Conservation (phyloP, 2,329 filamentous ascomycete genomes). For the Calonectria pseudoreteaudii region DNA sequence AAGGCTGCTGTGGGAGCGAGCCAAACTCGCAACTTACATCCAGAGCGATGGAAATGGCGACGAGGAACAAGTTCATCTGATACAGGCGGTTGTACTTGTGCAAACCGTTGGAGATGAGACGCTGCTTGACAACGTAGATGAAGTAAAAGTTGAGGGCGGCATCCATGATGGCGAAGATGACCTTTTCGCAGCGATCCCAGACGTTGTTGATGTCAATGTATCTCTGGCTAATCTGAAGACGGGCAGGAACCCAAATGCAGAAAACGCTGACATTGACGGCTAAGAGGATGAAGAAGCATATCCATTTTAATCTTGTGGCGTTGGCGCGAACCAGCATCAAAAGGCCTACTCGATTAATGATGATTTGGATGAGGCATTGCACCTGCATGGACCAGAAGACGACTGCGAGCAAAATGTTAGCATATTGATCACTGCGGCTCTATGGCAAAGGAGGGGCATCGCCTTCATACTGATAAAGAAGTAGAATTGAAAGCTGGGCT, state of each 20-base stretch:
- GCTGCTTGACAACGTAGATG: conserved; percentile 54
- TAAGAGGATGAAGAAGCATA: conserved; percentile 55
- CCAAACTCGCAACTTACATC: conserved; percentile 30
- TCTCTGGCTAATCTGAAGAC: conserved; percentile 52
- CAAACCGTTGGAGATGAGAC: conserved; percentile 60
- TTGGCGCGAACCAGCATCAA: conserved; percentile 54
- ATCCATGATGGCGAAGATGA: conserved; percentile 60
- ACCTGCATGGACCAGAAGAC: conserved; percentile 51
- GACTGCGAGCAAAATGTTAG: conserved; percentile 37
- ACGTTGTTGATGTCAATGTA: conserved; percentile 58
- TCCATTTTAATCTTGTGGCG: conserved; percentile 55
- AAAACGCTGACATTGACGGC: conserved; percentile 62
- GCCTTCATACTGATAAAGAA: conserved; percentile 45
- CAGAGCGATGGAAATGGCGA: conserved; percentile 44
- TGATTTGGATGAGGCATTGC: conserved; percentile 61
- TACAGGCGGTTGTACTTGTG: conserved; percentile 62
- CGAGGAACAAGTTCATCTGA: conserved; percentile 47
- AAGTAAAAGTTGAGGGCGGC: conserved; percentile 61
- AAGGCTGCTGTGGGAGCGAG: neutral
- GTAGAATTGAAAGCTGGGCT: conserved; percentile 47
- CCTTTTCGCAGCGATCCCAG: conserved; percentile 65
- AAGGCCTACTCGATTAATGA: conserved; percentile 62
- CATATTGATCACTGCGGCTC: accelerated
- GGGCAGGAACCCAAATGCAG: conserved; percentile 63
- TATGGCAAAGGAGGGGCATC: neutral